phyloP scores from a whole-genome alignment of 495 filamentous ascomycete species.

The Margaritispora aquatica region DNA sequence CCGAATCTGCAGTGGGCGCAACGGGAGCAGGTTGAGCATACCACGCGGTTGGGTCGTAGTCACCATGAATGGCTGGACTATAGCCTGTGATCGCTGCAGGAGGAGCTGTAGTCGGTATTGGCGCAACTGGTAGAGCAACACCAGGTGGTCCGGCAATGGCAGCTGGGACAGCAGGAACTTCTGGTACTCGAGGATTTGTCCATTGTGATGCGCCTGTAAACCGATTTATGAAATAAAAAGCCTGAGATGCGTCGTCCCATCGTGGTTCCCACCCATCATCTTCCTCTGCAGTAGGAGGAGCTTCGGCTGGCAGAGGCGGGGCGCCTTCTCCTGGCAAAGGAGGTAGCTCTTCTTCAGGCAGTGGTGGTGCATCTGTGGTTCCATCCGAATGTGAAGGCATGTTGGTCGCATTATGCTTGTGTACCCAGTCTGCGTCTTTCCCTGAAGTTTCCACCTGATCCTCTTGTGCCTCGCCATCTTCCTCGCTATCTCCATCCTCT shows the following conservation, averaged over 20 bases:
- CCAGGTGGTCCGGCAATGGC: conserved; percentile 25
- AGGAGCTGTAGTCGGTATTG: conserved; percentile 16
- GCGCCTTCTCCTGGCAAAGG: conserved; percentile 17
- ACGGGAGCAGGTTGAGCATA: conserved; percentile 59
- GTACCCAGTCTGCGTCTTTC: conserved; percentile 3
- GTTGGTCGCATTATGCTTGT: conserved; percentile 1
- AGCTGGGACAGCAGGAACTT: conserved; percentile 11
- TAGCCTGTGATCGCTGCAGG: conserved; percentile 53
- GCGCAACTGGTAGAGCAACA: background rate
- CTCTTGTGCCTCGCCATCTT: background rate
- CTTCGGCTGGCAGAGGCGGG: conserved; percentile 6
- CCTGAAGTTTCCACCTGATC: conserved; percentile 2
- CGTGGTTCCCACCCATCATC: conserved; percentile 88
- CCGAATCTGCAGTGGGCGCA: conserved; percentile 21
- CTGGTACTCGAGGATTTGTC: conserved; percentile 80
- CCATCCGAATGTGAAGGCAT: background rate
- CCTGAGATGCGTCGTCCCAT: conserved; percentile 66
- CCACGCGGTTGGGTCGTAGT: conserved; percentile 88
- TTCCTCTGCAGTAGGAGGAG: conserved; percentile 35
- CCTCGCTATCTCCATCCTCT: conserved; percentile 1
- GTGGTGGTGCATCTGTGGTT: conserved; percentile 16
- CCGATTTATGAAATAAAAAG: conserved; percentile 89
- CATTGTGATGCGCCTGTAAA: conserved; percentile 72
- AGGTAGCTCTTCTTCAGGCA: conserved; percentile 21
- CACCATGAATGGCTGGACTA: conserved; percentile 91